Evolutionary conservation across 164 flowering plant species (phyloP).

Genomic region (Echeveria elegans): DNA sequence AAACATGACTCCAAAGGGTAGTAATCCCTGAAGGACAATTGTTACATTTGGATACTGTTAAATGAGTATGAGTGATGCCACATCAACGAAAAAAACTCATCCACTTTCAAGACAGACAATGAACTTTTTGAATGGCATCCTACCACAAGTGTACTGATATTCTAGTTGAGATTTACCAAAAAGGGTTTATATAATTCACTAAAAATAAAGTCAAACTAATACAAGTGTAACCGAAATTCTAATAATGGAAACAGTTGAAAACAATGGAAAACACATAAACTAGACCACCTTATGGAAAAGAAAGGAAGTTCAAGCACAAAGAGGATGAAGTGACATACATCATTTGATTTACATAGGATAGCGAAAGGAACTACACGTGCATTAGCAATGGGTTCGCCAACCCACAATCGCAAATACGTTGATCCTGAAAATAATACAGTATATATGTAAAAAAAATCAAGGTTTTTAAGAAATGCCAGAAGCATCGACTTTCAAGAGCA

Average conservation of each 20-base stretch:
- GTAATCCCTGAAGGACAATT: too few relatives aligned
- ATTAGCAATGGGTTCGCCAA: conserved; percentile 38
- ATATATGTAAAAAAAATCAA: not conserved
- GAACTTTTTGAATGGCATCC: not conserved
- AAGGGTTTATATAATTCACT: not conserved
- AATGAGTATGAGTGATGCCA: not conserved
- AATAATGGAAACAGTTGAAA: too few relatives aligned
- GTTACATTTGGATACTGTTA: too few relatives aligned
- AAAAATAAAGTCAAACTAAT: not conserved
- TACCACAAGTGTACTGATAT: not conserved
- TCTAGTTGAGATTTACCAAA: not conserved
- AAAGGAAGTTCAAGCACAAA: not conserved
- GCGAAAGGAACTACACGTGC: conserved; percentile 45
- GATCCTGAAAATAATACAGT: conserved; percentile 34
- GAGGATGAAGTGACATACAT: conserved; percentile 33
- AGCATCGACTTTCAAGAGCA: not conserved
- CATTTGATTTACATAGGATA: conserved; percentile 23
- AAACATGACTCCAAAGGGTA: too few relatives aligned
- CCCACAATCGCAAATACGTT: conserved; percentile 41
- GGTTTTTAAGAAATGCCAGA: not conserved
- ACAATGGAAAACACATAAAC: too few relatives aligned
- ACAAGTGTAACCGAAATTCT: too few relatives aligned
- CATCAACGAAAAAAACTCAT: not conserved
- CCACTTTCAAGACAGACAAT: not conserved
- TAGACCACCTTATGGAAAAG: not conserved